A percentile compares a stretch with the other conserved stretches of the same genome.
Conservation (phyloP, 2,329 filamentous ascomycete genomes). For the Xylariomycetidae sp. region DNA sequence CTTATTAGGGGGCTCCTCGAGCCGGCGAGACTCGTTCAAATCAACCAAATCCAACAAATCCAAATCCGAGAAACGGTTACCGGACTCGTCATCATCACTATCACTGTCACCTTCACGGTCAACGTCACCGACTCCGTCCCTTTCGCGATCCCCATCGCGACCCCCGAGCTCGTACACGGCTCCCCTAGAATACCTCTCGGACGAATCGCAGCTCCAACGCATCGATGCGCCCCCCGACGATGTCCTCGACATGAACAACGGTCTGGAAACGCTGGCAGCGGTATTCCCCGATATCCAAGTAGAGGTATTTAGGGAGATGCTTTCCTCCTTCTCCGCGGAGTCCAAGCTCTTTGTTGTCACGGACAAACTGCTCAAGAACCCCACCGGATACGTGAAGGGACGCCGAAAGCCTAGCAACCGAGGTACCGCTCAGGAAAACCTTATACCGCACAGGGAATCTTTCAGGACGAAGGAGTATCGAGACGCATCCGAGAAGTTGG, state of each 20-base stretch:
- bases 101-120: slow-evolving; percentile 7
- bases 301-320: slow-evolving; percentile 79
- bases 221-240: slow-evolving; percentile 52
- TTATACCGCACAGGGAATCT: slow-evolving; percentile 54
- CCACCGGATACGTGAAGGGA: slow-evolving; percentile 65
- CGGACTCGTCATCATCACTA: slow-evolving; percentile 13
- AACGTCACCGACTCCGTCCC: slow-evolving; percentile 6
- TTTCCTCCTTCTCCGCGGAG: slow-evolving; percentile 68
- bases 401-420: slow-evolving; percentile 44
- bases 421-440: slow-evolving; percentile 23
- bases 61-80: slow-evolving; percentile 9
- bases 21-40: slow-evolving; percentile 14
- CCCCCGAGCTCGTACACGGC: slow-evolving; percentile 17
- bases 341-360: slow-evolving; percentile 73
- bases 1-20: slow-evolving; percentile 17
- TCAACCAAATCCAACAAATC: slow-evolving; percentile 12
- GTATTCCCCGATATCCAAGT: slow-evolving; percentile 78
- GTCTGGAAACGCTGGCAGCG: slow-evolving; percentile 62
- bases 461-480: slow-evolving; percentile 67
- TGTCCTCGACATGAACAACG: slow-evolving; percentile 64
- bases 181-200: slow-evolving; percentile 45
- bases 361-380: slow-evolving; percentile 70
- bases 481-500: slow-evolving; percentile 60
- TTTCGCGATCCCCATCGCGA: slow-evolving; percentile 15
- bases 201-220: slow-evolving; percentile 49